Base-by-base conservation (phyloP, 2,329 filamentous ascomycete genomes). In the Colletotrichum abscissum region DNA sequence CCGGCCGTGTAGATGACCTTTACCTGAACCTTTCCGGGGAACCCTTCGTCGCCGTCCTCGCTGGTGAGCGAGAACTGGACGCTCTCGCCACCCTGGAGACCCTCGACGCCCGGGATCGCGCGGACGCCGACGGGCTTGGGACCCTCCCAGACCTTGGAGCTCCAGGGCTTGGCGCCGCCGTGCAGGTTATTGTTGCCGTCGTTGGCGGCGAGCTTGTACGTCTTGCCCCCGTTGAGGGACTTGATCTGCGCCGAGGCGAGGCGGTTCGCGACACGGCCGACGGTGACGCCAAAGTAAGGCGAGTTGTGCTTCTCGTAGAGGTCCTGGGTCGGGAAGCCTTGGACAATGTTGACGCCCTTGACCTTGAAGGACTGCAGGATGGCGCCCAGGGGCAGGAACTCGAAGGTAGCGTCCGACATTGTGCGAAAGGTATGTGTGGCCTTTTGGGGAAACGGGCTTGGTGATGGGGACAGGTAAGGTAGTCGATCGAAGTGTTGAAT, bases 231-330 rank as follows among this genome's bases (percentile, higher is more conserved):
- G 82, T 98, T 98, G 77, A 98, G 84, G 64, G 87, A 87, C 76
- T 92, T 84, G 80, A 98, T 91, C 76, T 90, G 88, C 30, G 92
- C 95, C 79, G 88, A 86, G 69, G 90, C 89, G 80, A 98, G 91
- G 70, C 96, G 92, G 85, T 98, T 98, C 74, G 95, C 91, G 24
- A 92, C 86, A 67, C 91, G 94, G 68, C 97, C 97, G 81, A 98
- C 98, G 57, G 95, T 98, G 82, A 96, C 95, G 76, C 97, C 96
- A 80, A 98, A 98, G 86, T 92, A 95, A 1, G 94, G 92, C 12
- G 83, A 86, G 84, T 97, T 96, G 86, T 95, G 86, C 77, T 90
- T 84, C 76, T 89, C 89, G 85, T 98, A 98, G 74, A 92, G 90
- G 57, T 93, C 90, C 66, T 93, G 89, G 16, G 88, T 91, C 22